Base-by-base conservation (phyloP, 306 rosid species). In the Abrus pulchellus region DNA sequence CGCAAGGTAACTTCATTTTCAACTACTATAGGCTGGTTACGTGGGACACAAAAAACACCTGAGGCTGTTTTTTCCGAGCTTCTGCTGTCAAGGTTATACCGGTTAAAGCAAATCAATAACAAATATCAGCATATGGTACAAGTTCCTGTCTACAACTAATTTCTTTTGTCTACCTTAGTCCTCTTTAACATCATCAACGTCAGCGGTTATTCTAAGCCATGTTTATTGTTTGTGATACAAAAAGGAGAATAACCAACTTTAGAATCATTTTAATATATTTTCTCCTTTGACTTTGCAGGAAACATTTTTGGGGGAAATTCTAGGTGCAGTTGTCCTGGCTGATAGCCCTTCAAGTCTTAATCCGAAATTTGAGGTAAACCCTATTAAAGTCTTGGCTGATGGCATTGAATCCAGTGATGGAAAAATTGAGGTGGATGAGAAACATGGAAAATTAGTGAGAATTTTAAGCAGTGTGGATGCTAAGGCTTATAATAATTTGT, bases 111-210 rank as follows among this genome's bases (percentile, higher is more conserved):
- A 43, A 13, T 9, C 20, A 79, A 84, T 76, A 9, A 47, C 38
- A 73, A 84, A 84, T 95, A 95, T 85, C 80, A 80, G 3, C 98
- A 95, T 79, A 86, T 90, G 97, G 98, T 95, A 90, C 77, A 72
- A 33, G n/a, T 77, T 77, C 71, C 41, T 55, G 9, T 28, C 75
- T 73, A 62, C 71, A 41, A 36, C 34, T 68, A 28, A 60, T 40
- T 80, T 54, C 1, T 30, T 13, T 60, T 80, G 20, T 72, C 67
- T 55, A 55, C 30, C 72, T 34, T 12, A 27, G 14, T 64, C 38
- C 34, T 63, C 56, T 47, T 63, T 41, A 13, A 29, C 6, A 61
- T 57, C 28, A 41, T 43, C 20, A 68, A 29, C 75, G 41, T 67
- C 30, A 54, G 9, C 38, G 11, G 40, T 34, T 9, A 36, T 49